Conservation (phyloP, 163 green algal species). For the Scenedesmus sp. region DNA sequence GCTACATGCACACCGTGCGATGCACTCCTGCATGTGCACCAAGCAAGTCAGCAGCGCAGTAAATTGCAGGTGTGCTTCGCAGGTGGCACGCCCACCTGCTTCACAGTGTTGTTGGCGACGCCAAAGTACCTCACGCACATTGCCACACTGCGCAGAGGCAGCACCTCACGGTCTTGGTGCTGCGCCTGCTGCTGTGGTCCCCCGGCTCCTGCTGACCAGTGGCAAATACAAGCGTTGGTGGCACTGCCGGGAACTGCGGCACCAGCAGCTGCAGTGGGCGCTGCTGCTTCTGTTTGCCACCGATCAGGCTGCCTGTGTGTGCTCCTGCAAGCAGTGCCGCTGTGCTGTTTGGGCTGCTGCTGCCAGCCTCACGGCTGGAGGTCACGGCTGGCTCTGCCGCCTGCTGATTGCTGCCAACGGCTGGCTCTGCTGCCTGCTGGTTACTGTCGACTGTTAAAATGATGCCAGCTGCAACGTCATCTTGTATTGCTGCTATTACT, state of each 20-base stretch:
- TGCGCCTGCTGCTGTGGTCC: slow-evolving; percentile 21
- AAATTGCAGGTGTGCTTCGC: background rate
- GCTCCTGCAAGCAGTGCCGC: background rate
- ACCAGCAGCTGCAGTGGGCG: slow-evolving; percentile 11
- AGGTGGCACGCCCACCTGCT: background rate
- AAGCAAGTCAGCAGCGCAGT: too few relatives aligned
- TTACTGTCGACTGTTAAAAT: too few relatives aligned
- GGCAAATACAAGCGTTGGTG: slow-evolving; percentile 21
- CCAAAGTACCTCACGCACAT: slow-evolving; percentile 31
- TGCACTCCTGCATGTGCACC: too few relatives aligned
- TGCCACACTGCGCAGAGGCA: slow-evolving; percentile 15
- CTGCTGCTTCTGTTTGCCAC: background rate
- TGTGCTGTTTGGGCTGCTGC: background rate
- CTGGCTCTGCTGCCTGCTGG: too few relatives aligned
- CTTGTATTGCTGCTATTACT: background rate
- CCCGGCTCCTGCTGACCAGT: background rate
- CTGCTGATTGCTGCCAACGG: background rate
- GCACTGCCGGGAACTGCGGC: background rate
- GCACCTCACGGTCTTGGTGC: background rate
- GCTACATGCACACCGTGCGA: too few relatives aligned
- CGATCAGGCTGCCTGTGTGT: background rate
- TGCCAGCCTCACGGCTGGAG: background rate
- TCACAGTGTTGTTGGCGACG: slow-evolving; percentile 43
- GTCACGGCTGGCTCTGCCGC: background rate
- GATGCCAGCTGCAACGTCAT: background rate